Evolutionary conservation across 2,329 filamentous ascomycete species (phyloP), one percentile per base, ranked within the genome.

Genomic region (Elsinoe perseae): DNA sequence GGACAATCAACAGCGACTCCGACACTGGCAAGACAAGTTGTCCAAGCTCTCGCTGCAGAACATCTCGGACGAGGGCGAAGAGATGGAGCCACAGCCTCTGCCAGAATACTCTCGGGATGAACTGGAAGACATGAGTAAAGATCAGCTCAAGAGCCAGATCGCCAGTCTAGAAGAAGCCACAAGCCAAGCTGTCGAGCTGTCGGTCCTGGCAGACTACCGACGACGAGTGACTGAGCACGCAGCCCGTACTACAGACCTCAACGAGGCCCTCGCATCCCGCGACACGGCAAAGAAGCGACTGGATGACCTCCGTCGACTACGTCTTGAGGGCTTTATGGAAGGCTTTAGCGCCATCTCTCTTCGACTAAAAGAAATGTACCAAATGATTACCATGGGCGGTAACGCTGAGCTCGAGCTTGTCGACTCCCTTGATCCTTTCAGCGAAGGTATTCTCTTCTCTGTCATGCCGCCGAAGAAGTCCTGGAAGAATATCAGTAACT

Each of bases 391-490:
- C 20, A 97, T 98, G 90, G 93, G 93, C 60, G 93, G 93, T 56
- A 98, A 98, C 65, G 93, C 93, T 0, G 93, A 98, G 74, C 81
- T 98, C 10, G 95, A 98, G 71, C 83, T 98, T 21, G 93, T 98
- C 38, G 93, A 98, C 75, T 92, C 86, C 16, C 77, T 98, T 2
- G 95, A 98, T 69, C 93, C 93, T 0, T 98, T 98, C 77, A 90
- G 87, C 5, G 93, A 98, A 72, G 93, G 93, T 23, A 97, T 98
- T 60, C 71, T 96, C 48, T 98, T 98, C 77, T 92, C 86, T 56
- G 95, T 98, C 62, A 98, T 98, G 93, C 95, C 93, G 52, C 93
- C 93, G 10, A 98, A 98, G 82, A 98, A 98, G 80, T 93, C 87
- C 67, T 98, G 95, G 95, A 98, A 96, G 80, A 98, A 97, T 69